Conservation (phyloP, 75 land plant genomes). For the Sequoia sempervirens region DNA sequence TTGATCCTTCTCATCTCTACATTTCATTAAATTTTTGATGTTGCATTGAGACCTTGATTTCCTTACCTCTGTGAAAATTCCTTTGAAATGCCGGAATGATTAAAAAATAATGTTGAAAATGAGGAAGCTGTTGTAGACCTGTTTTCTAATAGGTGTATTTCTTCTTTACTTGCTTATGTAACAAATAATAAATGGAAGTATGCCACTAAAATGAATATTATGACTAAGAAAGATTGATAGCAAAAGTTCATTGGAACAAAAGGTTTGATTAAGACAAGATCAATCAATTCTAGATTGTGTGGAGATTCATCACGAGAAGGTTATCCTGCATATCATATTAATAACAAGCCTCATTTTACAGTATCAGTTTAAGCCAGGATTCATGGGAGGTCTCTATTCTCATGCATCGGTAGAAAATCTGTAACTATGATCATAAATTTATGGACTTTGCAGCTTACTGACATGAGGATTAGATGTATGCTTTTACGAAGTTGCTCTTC, state of each 20-base stretch:
- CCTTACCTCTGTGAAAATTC: background rate
- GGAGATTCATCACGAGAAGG: background rate
- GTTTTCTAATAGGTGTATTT: background rate
- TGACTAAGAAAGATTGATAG: background rate
- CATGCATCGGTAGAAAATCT: background rate
- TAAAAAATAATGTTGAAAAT: background rate
- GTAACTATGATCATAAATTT: background rate
- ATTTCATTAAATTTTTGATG: background rate
- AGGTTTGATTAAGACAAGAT: background rate
- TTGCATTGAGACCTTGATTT: background rate
- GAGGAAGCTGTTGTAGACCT: background rate
- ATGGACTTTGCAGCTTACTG: background rate
- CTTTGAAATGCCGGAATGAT: background rate
- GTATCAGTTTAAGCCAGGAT: background rate
- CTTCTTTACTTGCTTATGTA: background rate
- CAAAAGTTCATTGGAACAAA: background rate
- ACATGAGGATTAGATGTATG: background rate
- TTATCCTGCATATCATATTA: background rate
- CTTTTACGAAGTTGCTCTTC: background rate
- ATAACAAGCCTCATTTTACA: background rate
- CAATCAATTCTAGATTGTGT: background rate
- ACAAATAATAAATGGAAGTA: background rate
- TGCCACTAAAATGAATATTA: background rate
- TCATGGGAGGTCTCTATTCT: background rate
- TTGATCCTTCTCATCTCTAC: background rate